These are phyloP conservation scores for Linum usitatissimum DNA, from an alignment of 345 rosid genomes.

Conservation along the genomic window DNA sequence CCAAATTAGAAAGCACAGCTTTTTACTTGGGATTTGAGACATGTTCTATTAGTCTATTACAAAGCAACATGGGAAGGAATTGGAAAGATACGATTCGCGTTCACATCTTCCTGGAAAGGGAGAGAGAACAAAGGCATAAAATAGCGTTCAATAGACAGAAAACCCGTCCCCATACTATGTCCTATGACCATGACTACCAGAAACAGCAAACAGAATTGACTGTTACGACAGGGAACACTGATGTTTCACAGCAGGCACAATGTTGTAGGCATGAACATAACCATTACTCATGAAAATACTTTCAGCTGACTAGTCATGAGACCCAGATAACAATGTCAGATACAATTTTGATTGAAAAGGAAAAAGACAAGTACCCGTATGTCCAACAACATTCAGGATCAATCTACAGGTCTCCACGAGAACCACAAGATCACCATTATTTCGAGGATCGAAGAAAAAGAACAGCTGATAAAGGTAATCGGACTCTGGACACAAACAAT, in stretches of 20 bases:
- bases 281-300: neutral
- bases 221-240: neutral
- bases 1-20: conserved; percentile 6
- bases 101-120: neutral
- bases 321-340: neutral
- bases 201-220: neutral
- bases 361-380: conserved; percentile 33
- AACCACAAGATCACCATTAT: conserved; percentile 40
- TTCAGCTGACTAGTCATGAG: neutral
- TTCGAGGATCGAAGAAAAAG: conserved; percentile 59
- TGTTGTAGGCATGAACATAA: neutral
- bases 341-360: neutral
- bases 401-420: conserved; percentile 62
- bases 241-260: neutral
- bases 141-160: neutral
- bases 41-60: neutral
- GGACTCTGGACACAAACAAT: conserved; percentile 80
- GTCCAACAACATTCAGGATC: conserved; percentile 40
- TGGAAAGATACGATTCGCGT: neutral
- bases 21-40: neutral
- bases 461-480: conserved; percentile 63
- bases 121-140: neutral
- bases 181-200: neutral
- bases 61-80: neutral
- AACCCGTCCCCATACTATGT: neutral